Conservation (phyloP, 768 basidiomycete species). For the Pleurotus salmoneostramineus region DNA sequence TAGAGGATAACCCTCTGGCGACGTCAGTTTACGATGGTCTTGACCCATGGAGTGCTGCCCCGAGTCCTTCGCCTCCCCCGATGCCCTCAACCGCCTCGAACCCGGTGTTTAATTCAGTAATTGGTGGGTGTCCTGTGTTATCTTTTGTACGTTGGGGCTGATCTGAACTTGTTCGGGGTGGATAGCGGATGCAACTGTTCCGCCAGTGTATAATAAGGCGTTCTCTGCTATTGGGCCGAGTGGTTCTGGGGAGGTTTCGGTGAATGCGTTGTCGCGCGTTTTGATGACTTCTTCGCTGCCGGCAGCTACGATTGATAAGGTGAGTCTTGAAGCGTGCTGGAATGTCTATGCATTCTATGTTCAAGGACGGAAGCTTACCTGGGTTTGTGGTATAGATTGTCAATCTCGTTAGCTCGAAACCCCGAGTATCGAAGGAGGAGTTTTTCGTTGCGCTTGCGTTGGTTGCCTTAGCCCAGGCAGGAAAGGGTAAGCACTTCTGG, state of each 20-base stretch:
- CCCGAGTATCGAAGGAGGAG: slow-evolving; percentile 82
- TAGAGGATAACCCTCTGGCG: slow-evolving; percentile 72
- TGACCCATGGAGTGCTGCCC: slow-evolving; percentile 77
- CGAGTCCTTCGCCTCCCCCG: slow-evolving; percentile 67
- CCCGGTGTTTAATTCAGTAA: slow-evolving; percentile 59
- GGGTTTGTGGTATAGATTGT: slow-evolving; percentile 60
- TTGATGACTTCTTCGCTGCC: slow-evolving; percentile 75
- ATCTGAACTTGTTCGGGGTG: neutral
- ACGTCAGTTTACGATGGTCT: slow-evolving; percentile 73
- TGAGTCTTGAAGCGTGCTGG: slow-evolving; percentile 23
- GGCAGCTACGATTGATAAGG: slow-evolving; percentile 80
- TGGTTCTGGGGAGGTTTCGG: slow-evolving; percentile 73
- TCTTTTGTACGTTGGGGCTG: too few relatives aligned
- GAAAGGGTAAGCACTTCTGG: slow-evolving; percentile 52
- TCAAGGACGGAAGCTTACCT: too few relatives aligned
- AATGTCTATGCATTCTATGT: too few relatives aligned
- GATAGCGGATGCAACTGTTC: slow-evolving; percentile 77
- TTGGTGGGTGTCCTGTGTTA: slow-evolving; percentile 38
- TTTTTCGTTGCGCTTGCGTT: slow-evolving; percentile 90
- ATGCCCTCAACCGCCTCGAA: slow-evolving; percentile 44
- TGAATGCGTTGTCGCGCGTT: slow-evolving; percentile 79
- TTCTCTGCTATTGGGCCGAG: slow-evolving; percentile 71
- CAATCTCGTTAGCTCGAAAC: slow-evolving; percentile 77
- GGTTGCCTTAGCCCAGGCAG: slow-evolving; percentile 80
- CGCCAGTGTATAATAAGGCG: slow-evolving; percentile 70